Evolutionary conservation across 2,329 filamentous ascomycete genomes (phyloP).

Genomic region (Fusarium cicatricum): DNA sequence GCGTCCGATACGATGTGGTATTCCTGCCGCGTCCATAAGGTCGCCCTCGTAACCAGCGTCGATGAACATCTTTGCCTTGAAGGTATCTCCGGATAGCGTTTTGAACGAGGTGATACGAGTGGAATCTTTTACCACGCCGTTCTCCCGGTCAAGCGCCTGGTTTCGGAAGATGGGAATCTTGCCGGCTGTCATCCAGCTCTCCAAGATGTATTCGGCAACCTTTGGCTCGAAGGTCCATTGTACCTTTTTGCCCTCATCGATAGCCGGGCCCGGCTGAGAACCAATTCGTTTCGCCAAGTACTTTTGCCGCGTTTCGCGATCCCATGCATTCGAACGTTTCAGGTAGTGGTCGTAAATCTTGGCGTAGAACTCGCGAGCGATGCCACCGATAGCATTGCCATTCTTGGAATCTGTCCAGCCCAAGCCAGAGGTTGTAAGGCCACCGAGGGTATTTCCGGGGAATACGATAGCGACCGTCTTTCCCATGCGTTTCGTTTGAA

Average conservation of each 20-base stretch:
- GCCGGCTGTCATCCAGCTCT: constrained; percentile 33
- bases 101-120: constrained; percentile 25
- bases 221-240: constrained; percentile 38
- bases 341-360: constrained; percentile 28
- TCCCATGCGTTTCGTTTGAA: constrained; percentile 31
- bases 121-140: constrained; percentile 22
- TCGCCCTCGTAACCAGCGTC: constrained; percentile 35
- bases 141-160: constrained; percentile 14
- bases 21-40: constrained; percentile 29
- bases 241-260: constrained; percentile 25
- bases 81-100: constrained; percentile 14
- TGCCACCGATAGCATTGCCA: constrained; percentile 30
- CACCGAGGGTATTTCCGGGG: constrained; percentile 28
- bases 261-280: constrained; percentile 31
- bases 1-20: constrained; percentile 26
- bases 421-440: constrained; percentile 29
- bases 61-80: constrained; percentile 32
- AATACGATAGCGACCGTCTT: constrained; percentile 33
- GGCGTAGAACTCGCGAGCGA: constrained; percentile 31
- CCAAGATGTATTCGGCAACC: constrained; percentile 26
- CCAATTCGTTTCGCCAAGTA: constrained; percentile 25
- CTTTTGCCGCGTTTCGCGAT: constrained; percentile 17
- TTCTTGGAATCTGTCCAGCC: constrained; percentile 36
- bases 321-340: constrained; percentile 18
- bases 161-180: constrained; percentile 29